Evolutionary conservation across 192 early-diverging fungal species (phyloP), one percentile per base, ranked within the genome.

Genomic region (Fimicolochytrium jonesii): DNA sequence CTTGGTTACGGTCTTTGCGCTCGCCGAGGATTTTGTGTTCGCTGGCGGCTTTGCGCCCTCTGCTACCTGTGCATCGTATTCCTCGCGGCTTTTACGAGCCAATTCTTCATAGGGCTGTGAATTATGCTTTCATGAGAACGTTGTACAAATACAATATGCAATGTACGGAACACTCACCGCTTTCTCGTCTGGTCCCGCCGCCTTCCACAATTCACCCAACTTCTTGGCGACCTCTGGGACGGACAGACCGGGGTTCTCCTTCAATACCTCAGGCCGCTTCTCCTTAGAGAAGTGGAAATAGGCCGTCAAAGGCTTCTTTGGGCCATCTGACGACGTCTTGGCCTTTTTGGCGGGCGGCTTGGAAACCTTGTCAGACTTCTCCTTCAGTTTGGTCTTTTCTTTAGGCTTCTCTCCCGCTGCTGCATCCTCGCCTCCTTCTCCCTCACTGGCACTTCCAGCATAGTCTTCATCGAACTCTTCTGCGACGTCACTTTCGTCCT

Each of bases 231-330:
- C 78, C n/a, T 84, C 69, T 51, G 58, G 36, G 13, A 74, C n/a
- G 26, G 35, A 20, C 61, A 66, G 76, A 0, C 83, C 75, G 46
- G 90, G 90, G 81, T 90, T 84, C 30, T 87, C 77, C 25, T 77
- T 78, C 77, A 87, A 79, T 32, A 94, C 83, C 32, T 75, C 63
- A 23, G 77, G 55, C 54, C 92, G 85, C 69, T 84, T 82, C 59
- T 84, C 92, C 67, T 88, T 83, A 29, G 85, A 87, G 78, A 90
- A 97, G 71, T 88, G 77, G 74, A 97, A 83, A 76, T 89, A 97
- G 7, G 90, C 86, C 9, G 92, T 87, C 55, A 90, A 76, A 1
- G 84, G 78, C 64, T 86, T 82, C 77, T 97, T 97, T 64, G 94
- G 94, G 0, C 84, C 88, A 57, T 78, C 81, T 31, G 85, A 79